These are phyloP conservation scores for Paulownia fortunei DNA, from an alignment of 257 asterid genomes.

Conservation along the genomic window DNA sequence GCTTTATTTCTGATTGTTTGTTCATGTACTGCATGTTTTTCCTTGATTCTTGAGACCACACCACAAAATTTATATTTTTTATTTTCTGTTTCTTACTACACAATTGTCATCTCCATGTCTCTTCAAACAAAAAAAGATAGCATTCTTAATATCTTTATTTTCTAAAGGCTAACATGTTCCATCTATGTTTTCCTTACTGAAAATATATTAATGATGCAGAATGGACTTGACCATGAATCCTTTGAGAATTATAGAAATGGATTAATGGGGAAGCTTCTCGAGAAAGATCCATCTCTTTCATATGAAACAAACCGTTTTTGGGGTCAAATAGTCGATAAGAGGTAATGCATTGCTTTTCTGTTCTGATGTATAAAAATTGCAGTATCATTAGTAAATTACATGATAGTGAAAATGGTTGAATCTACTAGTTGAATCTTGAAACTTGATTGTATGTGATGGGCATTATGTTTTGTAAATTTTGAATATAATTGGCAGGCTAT, in stretches of 20 bases:
- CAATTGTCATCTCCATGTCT: conserved; percentile 13
- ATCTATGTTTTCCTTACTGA: conserved; percentile 25
- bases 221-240: conserved; percentile 67
- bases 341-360: conserved; percentile 51
- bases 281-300: conserved; percentile 93
- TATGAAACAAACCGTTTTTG: conserved; percentile 86
- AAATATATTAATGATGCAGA: conserved; percentile 54
- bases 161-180: not conserved
- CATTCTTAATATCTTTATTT: conserved; percentile 12
- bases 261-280: conserved; percentile 80
- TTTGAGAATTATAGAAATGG: conserved; percentile 84
- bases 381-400: not conserved
- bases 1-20: not conserved
- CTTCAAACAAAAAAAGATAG: not conserved
- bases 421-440: conserved; percentile 8
- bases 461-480: not conserved
- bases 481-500: not conserved
- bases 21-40: not conserved
- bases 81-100: not conserved
- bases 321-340: conserved; percentile 91
- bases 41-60: not conserved
- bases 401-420: conserved; percentile 17
- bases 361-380: conserved; percentile 4
- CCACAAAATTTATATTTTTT: not conserved
- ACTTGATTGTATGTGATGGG: not conserved